A percentile compares a stretch with the other conserved stretches of the same genome.
phyloP scores from a whole-genome alignment of 192 early-diverging fungal species.

The Bifiguratus adelaidae region DNA sequence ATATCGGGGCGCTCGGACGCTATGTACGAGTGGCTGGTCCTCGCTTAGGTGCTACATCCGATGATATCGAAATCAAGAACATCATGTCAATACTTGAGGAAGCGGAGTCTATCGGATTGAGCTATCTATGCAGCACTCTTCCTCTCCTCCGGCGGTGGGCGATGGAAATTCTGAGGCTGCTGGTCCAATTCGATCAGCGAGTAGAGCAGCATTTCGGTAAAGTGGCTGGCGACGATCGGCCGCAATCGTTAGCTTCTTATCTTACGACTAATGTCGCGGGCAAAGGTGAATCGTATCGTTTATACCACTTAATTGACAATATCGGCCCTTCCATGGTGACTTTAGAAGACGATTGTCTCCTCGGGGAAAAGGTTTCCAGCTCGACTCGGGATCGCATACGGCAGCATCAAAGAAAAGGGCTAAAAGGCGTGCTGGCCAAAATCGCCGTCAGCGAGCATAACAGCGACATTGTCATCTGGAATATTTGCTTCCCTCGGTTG shows the following conservation, averaged over 20 bases:
- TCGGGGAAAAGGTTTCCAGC: neutral
- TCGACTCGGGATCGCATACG: slow-evolving; percentile 28
- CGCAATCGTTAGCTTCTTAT: slow-evolving; percentile 1
- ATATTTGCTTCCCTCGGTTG: slow-evolving; percentile 52
- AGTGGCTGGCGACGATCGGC: neutral
- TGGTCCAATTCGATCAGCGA: slow-evolving; percentile 32
- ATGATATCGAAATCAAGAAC: slow-evolving; percentile 1
- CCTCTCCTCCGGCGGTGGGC: slow-evolving; percentile 47
- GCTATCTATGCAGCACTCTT: slow-evolving; percentile 52
- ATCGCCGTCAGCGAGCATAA: slow-evolving; percentile 45
- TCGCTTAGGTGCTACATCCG: no score
- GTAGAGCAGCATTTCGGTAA: slow-evolving; percentile 13
- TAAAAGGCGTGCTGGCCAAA: slow-evolving; percentile 38
- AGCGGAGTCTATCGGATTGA: slow-evolving; percentile 63
- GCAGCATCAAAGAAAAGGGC: slow-evolving; percentile 36
- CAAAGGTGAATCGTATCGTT: no score
- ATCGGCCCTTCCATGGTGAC: neutral
- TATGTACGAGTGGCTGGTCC: no score
- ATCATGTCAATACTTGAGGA: slow-evolving; percentile 44
- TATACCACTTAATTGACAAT: no score
- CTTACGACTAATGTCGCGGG: slow-evolving; percentile 13
- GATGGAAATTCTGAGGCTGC: slow-evolving; percentile 43
- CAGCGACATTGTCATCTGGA: slow-evolving; percentile 55
- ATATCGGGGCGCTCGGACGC: slow-evolving; percentile 9
- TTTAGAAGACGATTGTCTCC: slow-evolving; percentile 3